Percentiles rank a stretch among this genome's conserved stretches.
These are phyloP conservation scores for Cystoderma amianthinum DNA, from an alignment of 768 basidiomycete species.

Conservation along the genomic window DNA sequence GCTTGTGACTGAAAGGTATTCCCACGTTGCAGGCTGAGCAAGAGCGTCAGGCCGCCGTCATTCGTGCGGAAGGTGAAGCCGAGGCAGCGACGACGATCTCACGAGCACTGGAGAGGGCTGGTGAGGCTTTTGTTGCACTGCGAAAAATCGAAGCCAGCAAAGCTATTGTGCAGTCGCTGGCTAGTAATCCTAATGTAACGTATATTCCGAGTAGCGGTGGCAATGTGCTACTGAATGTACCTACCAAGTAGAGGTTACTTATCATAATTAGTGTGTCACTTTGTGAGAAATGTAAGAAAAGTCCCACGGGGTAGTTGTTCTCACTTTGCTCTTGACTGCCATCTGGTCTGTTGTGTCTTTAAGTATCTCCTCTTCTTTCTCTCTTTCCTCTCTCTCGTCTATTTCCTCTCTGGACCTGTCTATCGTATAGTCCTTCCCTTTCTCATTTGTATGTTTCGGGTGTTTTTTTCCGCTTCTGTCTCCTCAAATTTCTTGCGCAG, in stretches of 20 bases:
- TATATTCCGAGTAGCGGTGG: constrained; percentile 81
- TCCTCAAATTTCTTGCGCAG: constrained; percentile 19
- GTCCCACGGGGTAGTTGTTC: constrained; percentile 28
- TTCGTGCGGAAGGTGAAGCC: constrained; percentile 97
- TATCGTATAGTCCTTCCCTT: constrained; percentile 32
- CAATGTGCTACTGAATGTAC: constrained; percentile 80
- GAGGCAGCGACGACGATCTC: constrained; percentile 95
- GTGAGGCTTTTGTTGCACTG: constrained; percentile 92
- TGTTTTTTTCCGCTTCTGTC: constrained; percentile 9
- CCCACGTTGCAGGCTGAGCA: constrained; percentile 75
- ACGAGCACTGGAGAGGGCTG: constrained; percentile 84
- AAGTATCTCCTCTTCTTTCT: constrained; percentile 34
- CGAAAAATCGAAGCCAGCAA: constrained; percentile 97
- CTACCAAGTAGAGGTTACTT: constrained; percentile 43
- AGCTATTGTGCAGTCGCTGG: constrained; percentile 86
- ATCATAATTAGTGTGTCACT: constrained; percentile 21
- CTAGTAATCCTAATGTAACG: constrained; percentile 77
- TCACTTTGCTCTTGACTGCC: constrained; percentile 38
- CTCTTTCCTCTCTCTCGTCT: constrained; percentile 37
- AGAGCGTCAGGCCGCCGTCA: constrained; percentile 97
- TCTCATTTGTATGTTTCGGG: constrained; percentile 9
- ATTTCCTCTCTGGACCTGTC: constrained; percentile 44
- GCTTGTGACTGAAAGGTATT: constrained; percentile 2
- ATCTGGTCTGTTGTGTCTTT: constrained; percentile 36
- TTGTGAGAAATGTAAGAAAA: constrained; percentile 23